Conservation (phyloP, 2,329 filamentous ascomycete genomes). For the Aspergillus neoniger region DNA sequence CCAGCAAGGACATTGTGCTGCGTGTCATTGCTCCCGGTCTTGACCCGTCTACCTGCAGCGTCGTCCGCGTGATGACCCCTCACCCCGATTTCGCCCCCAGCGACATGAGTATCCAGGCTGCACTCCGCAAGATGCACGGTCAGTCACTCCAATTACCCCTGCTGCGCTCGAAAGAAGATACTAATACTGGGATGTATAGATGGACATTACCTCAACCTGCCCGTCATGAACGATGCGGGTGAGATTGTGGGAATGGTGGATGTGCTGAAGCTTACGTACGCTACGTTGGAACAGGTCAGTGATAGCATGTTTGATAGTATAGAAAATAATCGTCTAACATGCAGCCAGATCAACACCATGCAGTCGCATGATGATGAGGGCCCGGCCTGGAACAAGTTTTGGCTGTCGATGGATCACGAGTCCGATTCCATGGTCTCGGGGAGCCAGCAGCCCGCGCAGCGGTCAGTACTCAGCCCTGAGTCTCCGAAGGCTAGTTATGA, state of each 20-base stretch:
- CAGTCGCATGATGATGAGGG: slow-evolving; percentile 84
- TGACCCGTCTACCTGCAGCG: slow-evolving; percentile 91
- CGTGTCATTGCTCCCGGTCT: slow-evolving; percentile 96
- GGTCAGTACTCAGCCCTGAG: slow-evolving; percentile 82
- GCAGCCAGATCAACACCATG: slow-evolving; percentile 82
- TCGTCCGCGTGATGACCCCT: slow-evolving; percentile 98
- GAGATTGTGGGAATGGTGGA: slow-evolving; percentile 99
- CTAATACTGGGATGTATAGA: slow-evolving; percentile 55
- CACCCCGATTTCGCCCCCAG: slow-evolving; percentile 98
- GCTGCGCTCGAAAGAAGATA: neutral
- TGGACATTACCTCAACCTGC: slow-evolving; percentile 95
- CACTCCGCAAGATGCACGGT: slow-evolving; percentile 99
- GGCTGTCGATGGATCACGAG: slow-evolving; percentile 92
- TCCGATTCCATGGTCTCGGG: slow-evolving; percentile 96
- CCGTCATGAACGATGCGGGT: slow-evolving; percentile 95
- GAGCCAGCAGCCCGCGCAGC: slow-evolving; percentile 69
- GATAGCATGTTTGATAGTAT: neutral
- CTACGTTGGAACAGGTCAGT: slow-evolving; percentile 87
- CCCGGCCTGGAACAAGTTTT: slow-evolving; percentile 99
- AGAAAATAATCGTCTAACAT: neutral
- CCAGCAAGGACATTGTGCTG: slow-evolving; percentile 97
- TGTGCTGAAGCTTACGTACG: slow-evolving; percentile 96
- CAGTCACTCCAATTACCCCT: slow-evolving; percentile 40
- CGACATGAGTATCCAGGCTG: slow-evolving; percentile 98
- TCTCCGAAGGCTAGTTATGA: slow-evolving; percentile 63